These are phyloP conservation scores for Neofusicoccum sp. DNA, from an alignment of 2,329 filamentous ascomycete genomes.

Conservation along the genomic window DNA sequence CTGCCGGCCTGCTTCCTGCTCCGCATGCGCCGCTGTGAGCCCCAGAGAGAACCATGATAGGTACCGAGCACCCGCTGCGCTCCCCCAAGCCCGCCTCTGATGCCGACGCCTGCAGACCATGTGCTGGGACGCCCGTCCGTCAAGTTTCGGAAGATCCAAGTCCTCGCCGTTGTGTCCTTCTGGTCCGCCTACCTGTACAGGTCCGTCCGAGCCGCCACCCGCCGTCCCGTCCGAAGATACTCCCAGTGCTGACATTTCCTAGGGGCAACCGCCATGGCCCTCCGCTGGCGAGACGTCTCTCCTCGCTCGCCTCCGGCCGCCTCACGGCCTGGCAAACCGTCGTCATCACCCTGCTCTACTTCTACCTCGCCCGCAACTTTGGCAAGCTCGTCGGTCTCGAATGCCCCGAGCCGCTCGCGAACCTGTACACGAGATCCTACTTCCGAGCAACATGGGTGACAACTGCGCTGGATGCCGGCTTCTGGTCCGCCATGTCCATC, in stretches of 20 bases:
- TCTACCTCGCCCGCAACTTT: conserved; percentile 91
- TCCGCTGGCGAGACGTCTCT: conserved; percentile 69
- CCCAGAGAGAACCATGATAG: conserved; percentile 29
- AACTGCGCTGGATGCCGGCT: conserved; percentile 91
- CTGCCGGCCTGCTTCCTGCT: neutral
- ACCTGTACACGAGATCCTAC: conserved; percentile 88
- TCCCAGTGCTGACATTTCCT: conserved; percentile 22
- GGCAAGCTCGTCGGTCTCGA: conserved; percentile 88
- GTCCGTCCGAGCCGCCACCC: conserved; percentile 45
- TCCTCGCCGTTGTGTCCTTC: conserved; percentile 85
- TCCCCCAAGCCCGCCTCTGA: neutral
- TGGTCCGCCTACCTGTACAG: conserved; percentile 83
- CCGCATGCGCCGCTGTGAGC: neutral
- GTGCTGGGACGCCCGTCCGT: conserved; percentile 86
- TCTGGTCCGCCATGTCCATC: conserved; percentile 98
- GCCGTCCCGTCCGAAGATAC: neutral
- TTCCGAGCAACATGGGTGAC: conserved; percentile 97
- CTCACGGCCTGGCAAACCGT: conserved; percentile 89
- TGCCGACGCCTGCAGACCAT: conserved; percentile 61
- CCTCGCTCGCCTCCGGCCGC: conserved; percentile 64
- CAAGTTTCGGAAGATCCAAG: conserved; percentile 88
- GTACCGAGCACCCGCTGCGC: neutral
- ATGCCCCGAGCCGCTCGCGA: conserved; percentile 87
- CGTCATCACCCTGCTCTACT: conserved; percentile 81
- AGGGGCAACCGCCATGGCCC: conserved; percentile 88